These are phyloP conservation scores for Mycena belliarum DNA, from an alignment of 768 basidiomycete species.

Conservation along the genomic window DNA sequence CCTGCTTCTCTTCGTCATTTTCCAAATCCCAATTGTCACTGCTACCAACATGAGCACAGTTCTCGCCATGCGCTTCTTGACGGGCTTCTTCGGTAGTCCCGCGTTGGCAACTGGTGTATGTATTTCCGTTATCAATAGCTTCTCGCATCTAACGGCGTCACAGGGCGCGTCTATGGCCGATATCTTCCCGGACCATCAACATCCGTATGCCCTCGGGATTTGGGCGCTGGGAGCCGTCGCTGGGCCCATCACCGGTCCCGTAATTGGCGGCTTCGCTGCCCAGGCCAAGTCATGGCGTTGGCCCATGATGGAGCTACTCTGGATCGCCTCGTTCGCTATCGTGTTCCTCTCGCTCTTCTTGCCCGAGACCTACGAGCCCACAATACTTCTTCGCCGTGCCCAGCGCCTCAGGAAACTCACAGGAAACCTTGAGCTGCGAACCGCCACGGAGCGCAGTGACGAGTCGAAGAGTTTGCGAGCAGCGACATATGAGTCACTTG, in stretches of 20 bases:
- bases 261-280: constrained; percentile 35
- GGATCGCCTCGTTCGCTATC: constrained; percentile 30
- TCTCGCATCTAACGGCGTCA: not conserved
- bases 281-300: constrained; percentile 34
- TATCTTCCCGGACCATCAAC: constrained; percentile 14
- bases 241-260: constrained; percentile 33
- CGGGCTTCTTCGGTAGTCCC: constrained; percentile 35
- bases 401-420: constrained; percentile 31
- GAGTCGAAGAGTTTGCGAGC: constrained; percentile 20
- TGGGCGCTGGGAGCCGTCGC: constrained; percentile 24
- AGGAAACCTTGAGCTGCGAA: constrained; percentile 27
- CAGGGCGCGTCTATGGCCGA: constrained; percentile 14
- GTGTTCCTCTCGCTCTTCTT: constrained; percentile 30
- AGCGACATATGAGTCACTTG: constrained; percentile 27
- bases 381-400: constrained; percentile 33
- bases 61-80: constrained; percentile 35
- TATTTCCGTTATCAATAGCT: not conserved
- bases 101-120: constrained; percentile 32
- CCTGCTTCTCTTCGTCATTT: constrained; percentile 31
- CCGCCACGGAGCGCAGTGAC: constrained; percentile 27
- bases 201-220: constrained; percentile 14
- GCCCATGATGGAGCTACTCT: constrained; percentile 36
- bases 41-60: constrained; percentile 32
- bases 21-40: constrained; percentile 36
- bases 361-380: constrained; percentile 32